Evolutionary conservation across 345 rosid genomes (phyloP), one percentile per base, ranked within the genome.

Genomic region (Anastatica hierochuntica): DNA sequence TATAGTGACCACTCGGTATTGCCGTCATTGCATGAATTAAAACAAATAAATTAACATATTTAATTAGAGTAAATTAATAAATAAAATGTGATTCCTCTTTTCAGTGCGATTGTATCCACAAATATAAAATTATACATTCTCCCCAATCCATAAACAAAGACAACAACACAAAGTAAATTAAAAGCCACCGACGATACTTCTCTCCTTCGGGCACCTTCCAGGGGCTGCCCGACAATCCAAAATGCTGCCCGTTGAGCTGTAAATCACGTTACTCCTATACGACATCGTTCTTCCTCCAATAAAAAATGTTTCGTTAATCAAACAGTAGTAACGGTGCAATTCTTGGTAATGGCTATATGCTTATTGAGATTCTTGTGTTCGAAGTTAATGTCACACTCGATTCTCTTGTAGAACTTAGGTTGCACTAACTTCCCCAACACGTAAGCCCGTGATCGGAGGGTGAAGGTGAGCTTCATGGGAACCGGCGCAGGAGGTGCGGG

Each of bases 401-500:
- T 76, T 53, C 43, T 79, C 79, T 70, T 85, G 75, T 70, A 44
- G 66, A 88, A 92, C 52, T 76, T 92, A 1, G 94, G 86, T 67
- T 83, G 79, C 13, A 92, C 98, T 78, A 92, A 58, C 65, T 75
- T 85, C 10, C 98, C 98, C 78, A 92, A 45, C 23, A 92, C 94
- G 60, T 84, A 79, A 46, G 98, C 95, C 38, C 71, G 76, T 29
- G 98, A 92, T 41, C 76, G 57, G 42, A 92, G 79, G 1, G 60
- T 47, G 74, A 85, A 79, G 40, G 60, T 78, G 55, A 92, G 72
- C 19, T 46, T 65, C 60, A 92, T 74, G 3, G 83, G 71, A 45
- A 85, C 88, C 2, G 98, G 97, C 1, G 75, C 16, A 36, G 35
- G 80, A 42, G 39, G 80, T 59, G 67, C 81, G 57, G 12, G 83